Evolutionary conservation across 2,329 filamentous ascomycete genomes (phyloP).

Genomic region (Exutisphaerella laricina): DNA sequence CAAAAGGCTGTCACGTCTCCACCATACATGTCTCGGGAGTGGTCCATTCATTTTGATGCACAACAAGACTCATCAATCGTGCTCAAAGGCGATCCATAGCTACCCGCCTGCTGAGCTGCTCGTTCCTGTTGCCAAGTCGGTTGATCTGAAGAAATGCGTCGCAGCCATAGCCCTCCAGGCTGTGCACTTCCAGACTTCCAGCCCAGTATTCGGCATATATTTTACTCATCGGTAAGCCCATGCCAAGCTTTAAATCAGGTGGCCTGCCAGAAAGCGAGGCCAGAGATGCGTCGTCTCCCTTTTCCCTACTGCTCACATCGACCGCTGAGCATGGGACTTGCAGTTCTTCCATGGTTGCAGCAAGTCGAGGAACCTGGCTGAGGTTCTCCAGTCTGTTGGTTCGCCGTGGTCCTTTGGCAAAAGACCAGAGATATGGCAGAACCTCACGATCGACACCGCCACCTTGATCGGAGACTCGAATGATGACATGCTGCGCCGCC

Average conservation of each 20-base stretch:
- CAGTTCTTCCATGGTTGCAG: constrained; percentile 78
- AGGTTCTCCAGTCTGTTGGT: constrained; percentile 77
- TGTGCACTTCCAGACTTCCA: constrained; percentile 83
- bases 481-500: constrained; percentile 88
- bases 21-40: too few species aligned
- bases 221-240: constrained; percentile 86
- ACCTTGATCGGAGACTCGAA: constrained; percentile 90
- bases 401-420: constrained; percentile 83
- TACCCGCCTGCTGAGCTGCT: constrained; percentile 65
- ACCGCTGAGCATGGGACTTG: constrained; percentile 16
- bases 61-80: not conserved
- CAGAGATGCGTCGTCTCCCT: constrained; percentile 59
- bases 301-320: constrained; percentile 23
- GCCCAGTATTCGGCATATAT: constrained; percentile 99
- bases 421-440: constrained; percentile 90
- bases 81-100: constrained; percentile 40
- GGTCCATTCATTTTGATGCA: not conserved
- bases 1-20: too few species aligned
- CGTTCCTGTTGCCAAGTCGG: constrained; percentile 95
- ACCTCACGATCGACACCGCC: constrained; percentile 83
- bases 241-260: constrained; percentile 80
- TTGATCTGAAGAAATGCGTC: constrained; percentile 96
- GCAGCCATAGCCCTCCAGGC: constrained; percentile 88
- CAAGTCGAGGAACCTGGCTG: constrained; percentile 79
- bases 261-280: constrained; percentile 74